Conservation (phyloP, 805 yeast genomes). For the Saccharomycodes ludwigii region DNA sequence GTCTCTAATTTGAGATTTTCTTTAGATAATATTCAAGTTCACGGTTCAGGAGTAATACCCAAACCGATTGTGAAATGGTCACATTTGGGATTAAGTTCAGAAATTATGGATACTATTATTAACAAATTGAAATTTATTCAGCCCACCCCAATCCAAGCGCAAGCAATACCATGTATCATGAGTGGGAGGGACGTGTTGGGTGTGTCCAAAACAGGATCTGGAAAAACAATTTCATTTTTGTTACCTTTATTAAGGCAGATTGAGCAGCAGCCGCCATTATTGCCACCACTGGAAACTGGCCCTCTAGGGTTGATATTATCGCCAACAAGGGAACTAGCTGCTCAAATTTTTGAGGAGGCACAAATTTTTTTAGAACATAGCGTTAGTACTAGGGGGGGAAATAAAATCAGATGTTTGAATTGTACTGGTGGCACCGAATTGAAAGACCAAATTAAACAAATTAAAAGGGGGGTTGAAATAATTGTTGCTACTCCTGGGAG, state of each 20-base stretch:
- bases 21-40: slow-evolving; percentile 54
- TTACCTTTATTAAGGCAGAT: slow-evolving; percentile 79
- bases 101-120: slow-evolving; percentile 39
- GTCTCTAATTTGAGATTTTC: slow-evolving; percentile 39
- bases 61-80: slow-evolving; percentile 68
- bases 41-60: slow-evolving; percentile 42
- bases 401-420: slow-evolving; percentile 47
- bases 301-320: slow-evolving; percentile 74
- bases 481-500: slow-evolving; percentile 94
- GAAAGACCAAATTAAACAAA: slow-evolving; percentile 65
- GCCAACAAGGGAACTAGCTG: slow-evolving; percentile 87
- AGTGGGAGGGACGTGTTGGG: slow-evolving; percentile 84
- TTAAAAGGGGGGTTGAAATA: slow-evolving; percentile 68
- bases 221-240: slow-evolving; percentile 82
- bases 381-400: slow-evolving; percentile 19
- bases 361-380: slow-evolving; percentile 35
- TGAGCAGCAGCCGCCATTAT: slow-evolving; percentile 49
- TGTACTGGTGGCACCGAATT: slow-evolving; percentile 89
- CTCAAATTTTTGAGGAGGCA: slow-evolving; percentile 67
- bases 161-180: slow-evolving; percentile 84
- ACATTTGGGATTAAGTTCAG: slow-evolving; percentile 64
- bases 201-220: slow-evolving; percentile 93
- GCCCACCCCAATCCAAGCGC: slow-evolving; percentile 87
- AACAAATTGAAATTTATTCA: slow-evolving; percentile 36
- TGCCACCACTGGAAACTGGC: slow-evolving; percentile 41